phyloP scores from a whole-genome alignment of 768 basidiomycete species.

The Lactarius indigo region DNA sequence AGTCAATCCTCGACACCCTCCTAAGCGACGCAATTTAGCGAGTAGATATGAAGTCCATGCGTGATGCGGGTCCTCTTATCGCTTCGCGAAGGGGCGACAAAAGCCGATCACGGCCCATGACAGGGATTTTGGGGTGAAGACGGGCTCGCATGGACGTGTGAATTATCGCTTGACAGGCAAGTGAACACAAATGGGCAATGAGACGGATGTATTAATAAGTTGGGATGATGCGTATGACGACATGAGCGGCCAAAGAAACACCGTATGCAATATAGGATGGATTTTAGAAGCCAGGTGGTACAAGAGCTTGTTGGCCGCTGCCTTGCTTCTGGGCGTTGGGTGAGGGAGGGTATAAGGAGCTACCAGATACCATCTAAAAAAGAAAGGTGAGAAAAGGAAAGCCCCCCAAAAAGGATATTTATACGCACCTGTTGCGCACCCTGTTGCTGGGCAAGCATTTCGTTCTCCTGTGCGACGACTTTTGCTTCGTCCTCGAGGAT shows the following conservation, averaged over 20 bases:
- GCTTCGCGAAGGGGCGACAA: neutral
- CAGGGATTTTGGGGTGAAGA: neutral
- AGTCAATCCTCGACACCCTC: neutral
- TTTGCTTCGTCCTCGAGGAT: conserved; percentile 96
- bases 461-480: conserved; percentile 90
- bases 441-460: conserved; percentile 89
- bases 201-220: conserved; percentile 3
- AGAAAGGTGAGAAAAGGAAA: neutral
- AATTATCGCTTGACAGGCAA: neutral
- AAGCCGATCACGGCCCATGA: neutral
- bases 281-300: conserved; percentile 25
- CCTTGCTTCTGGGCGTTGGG: conserved; percentile 18
- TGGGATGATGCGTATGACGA: conserved; percentile 10
- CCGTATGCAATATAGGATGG: neutral
- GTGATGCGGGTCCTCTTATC: neutral
- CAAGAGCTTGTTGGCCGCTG: conserved; percentile 23
- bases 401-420: too few relatives aligned
- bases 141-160: neutral
- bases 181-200: neutral
- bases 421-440: conserved; percentile 79
- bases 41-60: neutral
- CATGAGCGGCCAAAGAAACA: neutral
- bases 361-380: conserved; percentile 24
- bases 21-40: neutral
- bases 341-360: conserved; percentile 23